Conservation (phyloP, 371 early-diverging fungal species). For the Polyrhizophydium stewartii region DNA sequence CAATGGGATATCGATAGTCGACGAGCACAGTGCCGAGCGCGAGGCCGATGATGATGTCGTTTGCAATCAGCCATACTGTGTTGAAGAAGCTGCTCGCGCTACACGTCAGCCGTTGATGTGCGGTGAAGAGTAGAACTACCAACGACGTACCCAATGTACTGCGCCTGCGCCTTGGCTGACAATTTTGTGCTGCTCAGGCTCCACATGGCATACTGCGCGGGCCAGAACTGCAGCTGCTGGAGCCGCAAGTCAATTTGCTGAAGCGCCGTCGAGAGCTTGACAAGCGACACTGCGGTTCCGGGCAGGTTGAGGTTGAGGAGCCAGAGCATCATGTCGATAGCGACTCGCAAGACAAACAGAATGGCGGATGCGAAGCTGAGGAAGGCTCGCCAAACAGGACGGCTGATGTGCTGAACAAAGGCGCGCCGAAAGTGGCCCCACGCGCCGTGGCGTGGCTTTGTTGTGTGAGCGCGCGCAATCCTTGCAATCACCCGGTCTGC, state of each 20-base stretch:
- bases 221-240: constrained; percentile 81
- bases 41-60: constrained; percentile 87
- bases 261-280: constrained; percentile 21
- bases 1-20: constrained; percentile 33
- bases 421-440: too few relatives aligned
- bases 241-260: constrained; percentile 78
- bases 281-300: not conserved
- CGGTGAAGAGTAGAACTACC: not conserved
- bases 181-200: constrained; percentile 58
- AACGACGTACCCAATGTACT: constrained; percentile 66
- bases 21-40: constrained; percentile 72
- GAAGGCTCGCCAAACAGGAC: too few relatives aligned
- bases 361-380: constrained; percentile 13
- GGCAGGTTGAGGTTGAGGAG: constrained; percentile 14
- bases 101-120: not conserved
- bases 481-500: too few relatives aligned
- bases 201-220: constrained; percentile 66
- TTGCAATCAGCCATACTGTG: constrained; percentile 90
- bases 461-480: too few relatives aligned
- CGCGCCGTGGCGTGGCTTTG: too few relatives aligned
- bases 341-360: constrained; percentile 13
- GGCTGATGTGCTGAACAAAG: constrained; percentile 3
- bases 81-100: constrained; percentile 75
- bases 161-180: constrained; percentile 66
- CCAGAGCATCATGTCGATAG: constrained; percentile 21